Evolutionary conservation across 345 rosid species (phyloP), one percentile per base, ranked within the genome.

Genomic region (Eucalyptus fibrosa): DNA sequence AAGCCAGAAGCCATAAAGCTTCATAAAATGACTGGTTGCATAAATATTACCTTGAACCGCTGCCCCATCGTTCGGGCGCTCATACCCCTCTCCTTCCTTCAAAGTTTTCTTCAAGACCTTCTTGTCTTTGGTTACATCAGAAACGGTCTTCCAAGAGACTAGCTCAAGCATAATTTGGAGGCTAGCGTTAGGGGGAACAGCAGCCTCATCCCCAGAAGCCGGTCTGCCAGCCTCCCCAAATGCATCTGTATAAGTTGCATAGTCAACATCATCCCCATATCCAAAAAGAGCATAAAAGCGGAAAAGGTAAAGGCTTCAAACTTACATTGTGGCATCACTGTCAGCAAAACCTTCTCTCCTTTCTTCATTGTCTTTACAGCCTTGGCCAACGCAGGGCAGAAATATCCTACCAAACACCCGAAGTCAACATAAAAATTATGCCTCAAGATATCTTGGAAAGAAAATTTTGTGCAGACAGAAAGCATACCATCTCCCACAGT

Each of bases 1-100:
- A 34, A 53, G 1, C 47, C 67, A 87, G 67, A 23, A 7, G 45
- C 34, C 30, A 18, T 18, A 34, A 24, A 77, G 47, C 85, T 40
- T 40, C 15, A 12, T n/a, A 77, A 77, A 12, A 87, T 19, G 49
- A 17, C 34, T 44, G 19, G 30, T 60, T 34, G 28, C 21, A 8
- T 32, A 15, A 50, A 45, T 28, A 9, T 51, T 89, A 90, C 91
- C 87, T 87, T 90, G 86, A 53, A 90, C 91, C 1, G 83, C 53
- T 42, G 91, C 87, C 56, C 91, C 91, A 56, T 90, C 91, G 2
- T 90, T 90, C 4, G 91, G 91, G 17, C 67, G 87, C 65, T 90
- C 89, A 56, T 87, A 90, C 50, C 91, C 91, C 86, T 90, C 91
- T 32, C 91, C 91, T 60, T 90, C 91, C 89, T 87, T 90, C 91